These are phyloP conservation scores for Annulohypoxylon stygium DNA, from an alignment of 495 filamentous ascomycete species.

Conservation along the genomic window DNA sequence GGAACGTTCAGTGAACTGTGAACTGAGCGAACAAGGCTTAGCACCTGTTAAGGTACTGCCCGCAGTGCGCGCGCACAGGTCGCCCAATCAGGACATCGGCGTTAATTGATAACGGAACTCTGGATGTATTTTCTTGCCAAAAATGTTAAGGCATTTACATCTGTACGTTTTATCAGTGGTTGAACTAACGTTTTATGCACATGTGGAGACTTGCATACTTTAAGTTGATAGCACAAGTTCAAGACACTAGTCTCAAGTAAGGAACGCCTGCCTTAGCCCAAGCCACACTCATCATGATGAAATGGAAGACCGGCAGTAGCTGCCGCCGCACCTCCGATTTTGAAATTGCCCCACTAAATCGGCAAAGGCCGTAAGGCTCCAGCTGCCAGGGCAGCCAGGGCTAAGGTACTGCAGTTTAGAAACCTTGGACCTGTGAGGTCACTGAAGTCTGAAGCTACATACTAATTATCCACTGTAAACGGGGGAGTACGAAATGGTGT, in stretches of 20 bases:
- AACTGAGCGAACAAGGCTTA: constrained; percentile 31
- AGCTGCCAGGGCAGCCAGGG: not conserved
- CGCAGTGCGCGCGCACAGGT: constrained; percentile 37
- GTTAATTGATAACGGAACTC: constrained; percentile 10
- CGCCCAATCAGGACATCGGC: constrained; percentile 41
- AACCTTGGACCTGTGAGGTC: constrained; percentile 34
- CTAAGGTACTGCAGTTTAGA: not conserved
- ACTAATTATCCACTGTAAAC: constrained; percentile 6
- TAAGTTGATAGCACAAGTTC: not conserved
- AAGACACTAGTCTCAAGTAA: not conserved
- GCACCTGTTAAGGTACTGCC: constrained; percentile 15
- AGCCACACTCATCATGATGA: constrained; percentile 14
- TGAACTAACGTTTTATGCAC: constrained; percentile 5
- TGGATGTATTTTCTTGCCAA: not conserved
- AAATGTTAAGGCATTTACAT: not conserved
- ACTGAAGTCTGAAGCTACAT: constrained; percentile 33
- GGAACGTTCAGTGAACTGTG: constrained; percentile 14
- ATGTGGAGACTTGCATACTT: constrained; percentile 4
- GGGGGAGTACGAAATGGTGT: constrained; percentile 19
- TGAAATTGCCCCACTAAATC: constrained; percentile 10
- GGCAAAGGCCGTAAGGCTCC: constrained; percentile 11
- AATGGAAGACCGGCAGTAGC: constrained; percentile 22
- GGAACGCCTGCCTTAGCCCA: not conserved
- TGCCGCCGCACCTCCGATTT: constrained; percentile 28
- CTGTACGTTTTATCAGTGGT: too few relatives aligned